Evolutionary conservation across 768 basidiomycete species (phyloP), one percentile per base, ranked within the genome.

Genomic region (Boletus pseudo-olivaceus): DNA sequence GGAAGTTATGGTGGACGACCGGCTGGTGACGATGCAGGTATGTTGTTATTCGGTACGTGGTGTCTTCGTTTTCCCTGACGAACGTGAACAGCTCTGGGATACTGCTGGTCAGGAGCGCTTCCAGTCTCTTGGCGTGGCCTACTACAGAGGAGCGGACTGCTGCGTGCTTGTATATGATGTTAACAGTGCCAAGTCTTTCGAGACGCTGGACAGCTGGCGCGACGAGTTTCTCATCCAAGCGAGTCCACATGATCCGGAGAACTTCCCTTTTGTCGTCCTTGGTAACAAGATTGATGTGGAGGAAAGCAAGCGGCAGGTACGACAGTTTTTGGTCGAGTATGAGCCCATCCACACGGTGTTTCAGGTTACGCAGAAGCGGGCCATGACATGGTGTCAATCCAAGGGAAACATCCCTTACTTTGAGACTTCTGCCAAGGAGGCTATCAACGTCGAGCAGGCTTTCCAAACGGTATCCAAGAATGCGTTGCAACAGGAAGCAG

Each of bases 261-360:
- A 98, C 78, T 99, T 99, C 73, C 97, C 97, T 7, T 99, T 99
- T 66, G 95, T 99, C 52, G 96, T 99, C 12, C 76, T 99, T 55
- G 97, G 97, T n/a, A 99, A 99, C 78, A 99, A 99, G 92, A 96
- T 99, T 71, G 97, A 99, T 71, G 92, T 98, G 66, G 97, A 98
- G 76, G 97, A 98, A 78, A 90, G 87, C 71, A 98, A 98, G 73
- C 85, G 96, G 60, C 94, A 97, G 85, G 95, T 93, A 53, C 57
- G 81, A 64, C 19, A 2, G 7, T 38, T 29, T 6, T 20, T 40
- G 15, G 38, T 37, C 19, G 29, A 35, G 30, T 5, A n/a, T 37
- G 53, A 38, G 32, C 40, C 1, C 34, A 5, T 23, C 27, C 15
- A 57, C 42, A 61, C 27, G 49, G 39, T 27, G 30, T 26, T 45